Percentiles rank a stretch among this genome's conserved stretches.
phyloP scores from a whole-genome alignment of 495 filamentous ascomycete species.

The Talaromyces borbonicus region DNA sequence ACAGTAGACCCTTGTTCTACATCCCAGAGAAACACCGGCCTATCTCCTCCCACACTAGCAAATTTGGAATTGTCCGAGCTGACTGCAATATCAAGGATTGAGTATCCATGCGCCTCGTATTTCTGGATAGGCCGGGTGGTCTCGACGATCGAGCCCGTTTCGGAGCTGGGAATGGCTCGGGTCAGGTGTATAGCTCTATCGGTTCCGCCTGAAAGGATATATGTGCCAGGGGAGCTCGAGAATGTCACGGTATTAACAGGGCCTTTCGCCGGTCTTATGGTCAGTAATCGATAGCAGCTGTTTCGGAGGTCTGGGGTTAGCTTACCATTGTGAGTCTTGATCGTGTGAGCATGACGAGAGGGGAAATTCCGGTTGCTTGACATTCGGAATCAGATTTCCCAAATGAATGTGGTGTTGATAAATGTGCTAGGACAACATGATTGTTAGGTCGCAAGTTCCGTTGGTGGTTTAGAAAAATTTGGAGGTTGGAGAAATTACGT shows the following conservation, averaged over 20 bases:
- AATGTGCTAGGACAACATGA: background rate
- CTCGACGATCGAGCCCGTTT: slow-evolving; percentile 24
- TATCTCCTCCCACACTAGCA: slow-evolving; percentile 75
- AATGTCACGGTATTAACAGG: slow-evolving; percentile 34
- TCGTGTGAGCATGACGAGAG: slow-evolving; percentile 25
- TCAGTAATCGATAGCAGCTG: background rate
- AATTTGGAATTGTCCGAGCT: slow-evolving; percentile 71
- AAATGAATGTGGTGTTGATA: too few relatives aligned
- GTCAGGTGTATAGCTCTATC: slow-evolving; percentile 82
- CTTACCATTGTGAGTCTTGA: slow-evolving; percentile 40
- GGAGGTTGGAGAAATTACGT: too few relatives aligned
- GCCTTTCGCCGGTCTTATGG: slow-evolving; percentile 13
- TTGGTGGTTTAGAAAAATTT: background rate
- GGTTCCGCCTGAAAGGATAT: slow-evolving; percentile 73
- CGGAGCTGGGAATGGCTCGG: slow-evolving; percentile 43
- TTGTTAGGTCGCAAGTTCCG: background rate
- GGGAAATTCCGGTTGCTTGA: slow-evolving; percentile 23
- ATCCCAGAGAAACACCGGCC: slow-evolving; percentile 88
- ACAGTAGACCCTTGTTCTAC: slow-evolving; percentile 66
- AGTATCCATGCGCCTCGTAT: slow-evolving; percentile 84
- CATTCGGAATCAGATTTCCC: slow-evolving; percentile 18
- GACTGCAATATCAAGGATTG: slow-evolving; percentile 71
- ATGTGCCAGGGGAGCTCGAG: slow-evolving; percentile 28
- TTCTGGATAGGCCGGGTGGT: slow-evolving; percentile 60
- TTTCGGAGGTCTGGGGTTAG: background rate